Evolutionary conservation across 1,139 yeast species (phyloP).

Genomic region (Magnusiomyces ingens): DNA sequence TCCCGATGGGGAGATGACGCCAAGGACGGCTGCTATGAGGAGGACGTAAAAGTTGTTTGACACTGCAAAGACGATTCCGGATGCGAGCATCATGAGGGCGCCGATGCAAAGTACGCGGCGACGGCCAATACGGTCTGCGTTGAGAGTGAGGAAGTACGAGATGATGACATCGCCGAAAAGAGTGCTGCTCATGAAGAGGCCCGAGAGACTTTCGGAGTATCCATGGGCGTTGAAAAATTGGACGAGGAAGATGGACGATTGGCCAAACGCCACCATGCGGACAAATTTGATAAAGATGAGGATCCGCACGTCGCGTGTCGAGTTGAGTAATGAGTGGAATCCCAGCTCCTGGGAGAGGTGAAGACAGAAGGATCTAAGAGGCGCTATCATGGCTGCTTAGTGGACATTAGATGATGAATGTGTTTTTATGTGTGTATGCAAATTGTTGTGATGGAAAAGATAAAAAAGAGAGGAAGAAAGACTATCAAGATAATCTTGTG

Average conservation of each 20-base stretch:
- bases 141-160: conserved; percentile 45
- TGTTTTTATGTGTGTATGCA: no score
- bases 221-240: conserved; percentile 56
- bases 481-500: no score
- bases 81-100: conserved; percentile 56
- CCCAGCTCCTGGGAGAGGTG: conserved; percentile 10
- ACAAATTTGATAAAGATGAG: conserved; percentile 70
- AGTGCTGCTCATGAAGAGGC: conserved; percentile 71
- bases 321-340: conserved; percentile 10
- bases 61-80: conserved; percentile 61
- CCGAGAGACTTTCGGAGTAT: conserved; percentile 54
- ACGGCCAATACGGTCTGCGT: conserved; percentile 73
- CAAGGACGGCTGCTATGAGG: conserved; percentile 56
- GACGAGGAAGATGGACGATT: conserved; percentile 65
- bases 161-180: conserved; percentile 13
- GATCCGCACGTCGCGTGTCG: conserved; percentile 47
- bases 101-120: conserved; percentile 61
- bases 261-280: conserved; percentile 71
- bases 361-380: no score
- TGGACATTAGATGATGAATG: no score
- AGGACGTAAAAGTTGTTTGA: conserved; percentile 48
- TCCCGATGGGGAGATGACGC: conserved; percentile 82
- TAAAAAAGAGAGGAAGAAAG: no score
- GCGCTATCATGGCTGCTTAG: no score
- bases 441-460: no score